Evolutionary conservation across 176 grass and related monocot species (phyloP).

Genomic region (Puccinellia tenuiflora): DNA sequence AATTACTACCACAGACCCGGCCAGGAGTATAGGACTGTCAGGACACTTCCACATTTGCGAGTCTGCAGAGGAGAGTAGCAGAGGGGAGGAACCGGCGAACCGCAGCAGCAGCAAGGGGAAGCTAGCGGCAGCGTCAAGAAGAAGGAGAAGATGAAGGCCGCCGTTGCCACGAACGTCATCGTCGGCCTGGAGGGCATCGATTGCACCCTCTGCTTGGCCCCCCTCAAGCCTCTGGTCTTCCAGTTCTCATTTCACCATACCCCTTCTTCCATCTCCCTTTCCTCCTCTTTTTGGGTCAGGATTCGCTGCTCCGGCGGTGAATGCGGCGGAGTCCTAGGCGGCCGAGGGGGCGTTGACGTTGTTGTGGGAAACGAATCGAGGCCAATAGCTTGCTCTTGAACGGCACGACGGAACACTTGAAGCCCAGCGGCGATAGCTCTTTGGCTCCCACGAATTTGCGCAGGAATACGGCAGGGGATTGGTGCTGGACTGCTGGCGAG

Average conservation of each 20-base stretch:
- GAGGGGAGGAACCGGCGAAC: neutral
- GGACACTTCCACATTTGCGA: neutral
- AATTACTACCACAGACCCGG: no score
- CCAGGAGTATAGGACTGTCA: no score
- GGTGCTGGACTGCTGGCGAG: no score
- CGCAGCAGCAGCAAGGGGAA: neutral
- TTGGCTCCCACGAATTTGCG: no score
- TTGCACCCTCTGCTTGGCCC: neutral
- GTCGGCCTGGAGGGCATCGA: neutral
- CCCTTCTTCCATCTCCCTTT: neutral
- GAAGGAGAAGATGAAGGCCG: neutral
- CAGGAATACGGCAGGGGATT: no score
- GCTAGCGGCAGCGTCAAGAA: neutral
- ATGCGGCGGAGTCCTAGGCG: no score
- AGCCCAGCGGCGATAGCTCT: no score
- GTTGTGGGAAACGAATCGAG: no score
- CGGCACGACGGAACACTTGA: no score
- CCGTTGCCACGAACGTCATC: neutral
- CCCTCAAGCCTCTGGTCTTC: neutral
- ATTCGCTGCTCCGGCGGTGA: no score
- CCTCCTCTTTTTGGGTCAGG: neutral
- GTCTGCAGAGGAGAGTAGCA: neutral
- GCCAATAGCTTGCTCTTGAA: no score
- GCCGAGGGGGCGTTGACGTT: no score
- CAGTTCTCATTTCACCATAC: neutral